Percentiles rank a stretch among this genome's conserved stretches.
phyloP scores from a whole-genome alignment of 2,329 filamentous ascomycete species.

The Lachnum nothofagi region DNA sequence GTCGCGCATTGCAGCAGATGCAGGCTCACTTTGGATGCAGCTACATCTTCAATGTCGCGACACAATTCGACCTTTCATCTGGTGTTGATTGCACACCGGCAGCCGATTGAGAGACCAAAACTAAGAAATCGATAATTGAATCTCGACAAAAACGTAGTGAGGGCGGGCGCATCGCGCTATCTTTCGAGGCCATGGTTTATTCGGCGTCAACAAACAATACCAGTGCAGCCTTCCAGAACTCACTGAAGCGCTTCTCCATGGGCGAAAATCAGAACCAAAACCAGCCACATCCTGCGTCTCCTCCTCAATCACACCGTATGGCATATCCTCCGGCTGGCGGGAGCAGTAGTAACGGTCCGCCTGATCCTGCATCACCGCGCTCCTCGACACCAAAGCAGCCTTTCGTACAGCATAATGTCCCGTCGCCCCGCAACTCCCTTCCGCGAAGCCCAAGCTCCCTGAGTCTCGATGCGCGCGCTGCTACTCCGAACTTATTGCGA shows the following conservation, averaged over 20 bases:
- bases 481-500: conserved; percentile 38
- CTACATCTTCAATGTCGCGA: no score
- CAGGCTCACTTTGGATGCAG: background rate
- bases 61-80: no score
- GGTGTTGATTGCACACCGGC: no score
- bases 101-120: no score
- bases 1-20: background rate
- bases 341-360: conserved; percentile 2
- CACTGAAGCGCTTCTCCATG: conserved; percentile 40
- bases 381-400: conserved; percentile 15
- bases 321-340: no score
- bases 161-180: no score
- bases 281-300: no score
- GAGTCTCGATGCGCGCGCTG: conserved; percentile 36
- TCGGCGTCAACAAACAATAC: conserved; percentile 21
- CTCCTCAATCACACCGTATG: no score
- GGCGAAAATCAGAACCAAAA: background rate
- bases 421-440: conserved; percentile 29
- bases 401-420: conserved; percentile 14
- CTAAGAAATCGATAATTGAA: no score
- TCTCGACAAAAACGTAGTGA: no score
- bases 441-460: conserved; percentile 40
- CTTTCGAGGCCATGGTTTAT: background rate
- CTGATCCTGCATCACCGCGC: conserved; percentile 14
- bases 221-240: conserved; percentile 24